Evolutionary conservation across 495 filamentous ascomycete species (phyloP), one percentile per base, ranked within the genome.

Genomic region (Talaromyces ruber): DNA sequence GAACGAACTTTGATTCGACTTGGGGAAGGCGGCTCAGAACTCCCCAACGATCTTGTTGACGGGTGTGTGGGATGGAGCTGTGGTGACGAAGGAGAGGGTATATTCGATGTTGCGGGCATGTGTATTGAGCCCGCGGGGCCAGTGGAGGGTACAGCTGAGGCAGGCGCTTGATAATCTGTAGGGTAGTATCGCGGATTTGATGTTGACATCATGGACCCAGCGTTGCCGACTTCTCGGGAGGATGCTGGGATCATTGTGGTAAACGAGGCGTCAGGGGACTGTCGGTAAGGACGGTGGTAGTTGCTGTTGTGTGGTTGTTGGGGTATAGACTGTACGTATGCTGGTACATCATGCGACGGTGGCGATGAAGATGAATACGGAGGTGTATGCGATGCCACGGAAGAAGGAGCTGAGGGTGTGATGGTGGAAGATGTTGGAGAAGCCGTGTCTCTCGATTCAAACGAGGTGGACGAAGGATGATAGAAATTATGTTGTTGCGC

Each of bases 1-100:
- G 92, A 89, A 63, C 88, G 86, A 32, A 97, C 88, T 67, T 85
- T 88, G 71, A 97, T 90, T 53, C 87, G 87, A 59, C 80, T 84
- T 25, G 90, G 89, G 4, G 89, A 92, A 37, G 78, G 82, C 7
- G 85, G 79, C 47, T 80, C 73, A 14, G 81, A 86, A 14, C 79
- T 80, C 12, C 70, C 70, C 0, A 84, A 69, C 1, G 83, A 82
- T 45, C 78, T 70, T 60, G 77, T 73, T 3, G 84, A 82, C 25
- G 67, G 73, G 54, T 73, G 66, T 29, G 82, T 84, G n/a, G 82
- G 79, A 62, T 80, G 76, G 50, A 83, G 64, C 47, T 77, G 77
- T 34, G 81, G 81, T 1, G 84, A 81, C 18, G 79, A 74, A n/a
- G 82, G 81, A 9, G 79, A 79, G 16, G 73, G 70, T 45, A 52